Evolutionary conservation across 1,284 basidiomycete species (phyloP), one percentile per base, ranked within the genome.

Genomic region (Leccinum colubrinum): DNA sequence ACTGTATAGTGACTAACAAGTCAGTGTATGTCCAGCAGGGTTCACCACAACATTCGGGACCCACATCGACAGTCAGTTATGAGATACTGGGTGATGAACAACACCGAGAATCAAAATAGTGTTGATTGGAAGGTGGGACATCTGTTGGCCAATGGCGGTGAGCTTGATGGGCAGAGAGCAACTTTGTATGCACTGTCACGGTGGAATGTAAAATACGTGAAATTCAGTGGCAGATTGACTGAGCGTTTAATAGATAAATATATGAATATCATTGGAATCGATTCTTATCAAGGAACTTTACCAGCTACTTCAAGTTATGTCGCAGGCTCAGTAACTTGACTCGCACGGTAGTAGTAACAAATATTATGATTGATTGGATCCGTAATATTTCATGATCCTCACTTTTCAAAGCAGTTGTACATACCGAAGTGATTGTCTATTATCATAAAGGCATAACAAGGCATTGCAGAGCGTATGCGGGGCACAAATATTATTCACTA

Each of bases 1-100:
- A 6, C 35, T 35, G 12, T 82, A 37, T 17, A 56, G 41, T 43
- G n/a, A n/a, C 41, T 33, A 33, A 33, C 30, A 33, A 33, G 9
- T 33, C 11, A 33, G 17, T 46, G 43, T 6, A 20, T 46, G 43
- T 46, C 43, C 43, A 46, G 17, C 20, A 20, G 46, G 8, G 17
- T 20, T 6, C 46, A 12, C 11, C 17, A 46, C 43, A 9, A 48
- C 20, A 11, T 22, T 12, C 20, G 15, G 41, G 41, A 43, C 41
- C 41, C 4, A 43, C 41, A 9, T 20, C 20, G 37, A 39, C 37
- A 2, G 14, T 39, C 37, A 39, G 35, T 12, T 37, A 37, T 37
- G 39, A 41, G 15, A n/a, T 41, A n/a, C 7, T 41, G 39, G 39
- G 11, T n/a, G 8, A 43, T 17, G n/a, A 43, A 37, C 35, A 14